These are phyloP conservation scores for Haemoproteus tartakovskyi DNA, from an alignment of 169 alveolate genomes.

Conservation along the genomic window DNA sequence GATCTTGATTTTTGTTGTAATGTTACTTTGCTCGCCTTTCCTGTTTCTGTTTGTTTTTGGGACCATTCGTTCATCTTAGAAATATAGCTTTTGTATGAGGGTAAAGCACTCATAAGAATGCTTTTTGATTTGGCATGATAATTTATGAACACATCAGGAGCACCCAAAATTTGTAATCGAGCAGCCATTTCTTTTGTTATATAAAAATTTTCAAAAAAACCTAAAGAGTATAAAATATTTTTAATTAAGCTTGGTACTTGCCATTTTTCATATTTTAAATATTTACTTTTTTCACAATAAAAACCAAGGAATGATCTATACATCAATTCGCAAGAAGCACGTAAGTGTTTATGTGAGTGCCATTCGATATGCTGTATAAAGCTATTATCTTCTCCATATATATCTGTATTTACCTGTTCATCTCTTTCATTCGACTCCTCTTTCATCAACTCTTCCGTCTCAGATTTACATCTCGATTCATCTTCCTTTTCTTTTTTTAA, in stretches of 20 bases:
- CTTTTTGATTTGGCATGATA: constrained; percentile 44
- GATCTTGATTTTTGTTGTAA: too few species aligned
- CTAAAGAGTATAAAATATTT: constrained; percentile 44
- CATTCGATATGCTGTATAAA: constrained; percentile 39
- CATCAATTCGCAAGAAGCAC: constrained; percentile 55
- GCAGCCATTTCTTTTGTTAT: constrained; percentile 63
- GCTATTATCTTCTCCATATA: background rate
- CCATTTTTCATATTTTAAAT: constrained; percentile 57
- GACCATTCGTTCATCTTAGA: constrained; percentile 22
- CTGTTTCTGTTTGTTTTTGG: too few species aligned
- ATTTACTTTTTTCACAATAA: constrained; percentile 32
- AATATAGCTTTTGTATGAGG: constrained; percentile 49
- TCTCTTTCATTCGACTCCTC: too few species aligned
- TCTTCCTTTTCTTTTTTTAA: background rate
- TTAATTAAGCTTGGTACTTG: constrained; percentile 65
- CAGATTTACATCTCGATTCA: background rate
- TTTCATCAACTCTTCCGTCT: background rate
- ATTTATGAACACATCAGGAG: constrained; percentile 49
- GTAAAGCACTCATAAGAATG: constrained; percentile 39
- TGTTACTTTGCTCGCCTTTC: too few species aligned
- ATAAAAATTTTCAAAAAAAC: constrained; percentile 57
- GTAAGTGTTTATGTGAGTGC: constrained; percentile 33
- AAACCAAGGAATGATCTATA: constrained; percentile 62
- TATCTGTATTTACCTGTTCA: background rate
- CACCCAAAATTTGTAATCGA: constrained; percentile 50